Evolutionary conservation across 371 early-diverging fungal species (phyloP).

Genomic region (Gilbertella persicaria): DNA sequence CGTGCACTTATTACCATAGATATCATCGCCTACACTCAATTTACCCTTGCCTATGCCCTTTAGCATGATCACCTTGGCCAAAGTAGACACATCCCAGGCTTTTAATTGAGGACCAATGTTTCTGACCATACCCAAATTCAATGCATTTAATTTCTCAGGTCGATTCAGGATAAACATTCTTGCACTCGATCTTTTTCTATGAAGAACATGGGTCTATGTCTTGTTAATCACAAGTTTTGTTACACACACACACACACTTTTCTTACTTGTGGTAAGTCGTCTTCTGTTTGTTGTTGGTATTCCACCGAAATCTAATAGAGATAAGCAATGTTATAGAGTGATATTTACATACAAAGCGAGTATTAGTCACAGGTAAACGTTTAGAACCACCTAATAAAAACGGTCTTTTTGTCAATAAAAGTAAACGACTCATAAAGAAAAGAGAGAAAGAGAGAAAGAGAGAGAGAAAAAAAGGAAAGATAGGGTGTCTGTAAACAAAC

Average conservation of each 20-base stretch:
- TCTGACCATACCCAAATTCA: slow-evolving; percentile 88
- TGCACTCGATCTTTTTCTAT: slow-evolving; percentile 51
- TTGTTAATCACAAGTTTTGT: too few relatives aligned
- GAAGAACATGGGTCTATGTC: slow-evolving; percentile 62
- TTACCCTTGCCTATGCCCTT: slow-evolving; percentile 75
- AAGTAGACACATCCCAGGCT: slow-evolving; percentile 88
- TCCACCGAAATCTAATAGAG: too few relatives aligned
- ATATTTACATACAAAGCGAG: too few relatives aligned
- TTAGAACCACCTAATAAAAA: too few relatives aligned
- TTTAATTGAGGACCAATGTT: slow-evolving; percentile 83
- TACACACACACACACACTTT: too few relatives aligned
- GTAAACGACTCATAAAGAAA: too few relatives aligned
- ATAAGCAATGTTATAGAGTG: too few relatives aligned
- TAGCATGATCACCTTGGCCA: slow-evolving; percentile 87
- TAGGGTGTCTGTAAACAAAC: too few relatives aligned
- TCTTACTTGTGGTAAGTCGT: slow-evolving; percentile 23
- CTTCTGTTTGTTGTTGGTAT: slow-evolving; percentile 18
- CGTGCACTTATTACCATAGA: slow-evolving; percentile 55
- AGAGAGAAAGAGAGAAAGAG: too few relatives aligned
- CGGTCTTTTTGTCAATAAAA: too few relatives aligned
- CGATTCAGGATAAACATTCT: slow-evolving; percentile 85
- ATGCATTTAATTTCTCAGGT: slow-evolving; percentile 86
- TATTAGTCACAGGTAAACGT: too few relatives aligned
- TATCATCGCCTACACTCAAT: slow-evolving; percentile 97
- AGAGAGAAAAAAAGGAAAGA: too few relatives aligned